Percentiles rank a stretch among this genome's conserved stretches.
Evolutionary conservation across 345 rosid species (phyloP).

Genomic region (Tarenaya hassleriana): DNA sequence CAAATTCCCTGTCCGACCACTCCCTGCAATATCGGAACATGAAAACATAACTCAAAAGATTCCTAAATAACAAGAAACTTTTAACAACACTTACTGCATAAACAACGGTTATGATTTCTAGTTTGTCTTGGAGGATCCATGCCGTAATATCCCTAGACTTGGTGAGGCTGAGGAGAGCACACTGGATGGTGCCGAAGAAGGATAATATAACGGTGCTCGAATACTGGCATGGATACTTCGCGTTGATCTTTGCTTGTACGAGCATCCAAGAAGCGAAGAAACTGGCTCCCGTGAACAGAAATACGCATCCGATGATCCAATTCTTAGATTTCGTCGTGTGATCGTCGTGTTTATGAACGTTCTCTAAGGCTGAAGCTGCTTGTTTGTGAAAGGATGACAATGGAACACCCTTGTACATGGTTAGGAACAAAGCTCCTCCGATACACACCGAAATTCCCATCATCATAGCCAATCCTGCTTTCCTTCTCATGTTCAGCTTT

Average conservation of each 20-base stretch:
- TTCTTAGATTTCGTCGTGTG: conserved; percentile 21
- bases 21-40: conserved; percentile 12
- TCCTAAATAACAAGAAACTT: too few species aligned
- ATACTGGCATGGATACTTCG: conserved; percentile 46
- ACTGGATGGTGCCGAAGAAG: conserved; percentile 47
- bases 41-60: not conserved
- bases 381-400: conserved; percentile 14
- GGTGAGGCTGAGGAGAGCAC: conserved; percentile 37
- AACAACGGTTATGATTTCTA: conserved; percentile 34
- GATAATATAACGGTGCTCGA: conserved; percentile 57
- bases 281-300: conserved; percentile 27
- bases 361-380: not conserved
- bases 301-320: conserved; percentile 43
- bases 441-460: conserved; percentile 42
- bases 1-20: conserved; percentile 35
- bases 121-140: conserved; percentile 43
- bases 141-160: conserved; percentile 26
- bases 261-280: conserved; percentile 52
- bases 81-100: conserved; percentile 37
- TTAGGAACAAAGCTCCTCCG: conserved; percentile 46
- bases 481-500: conserved; percentile 36
- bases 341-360: not conserved
- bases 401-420: conserved; percentile 42
- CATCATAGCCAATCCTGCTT: conserved; percentile 34
- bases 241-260: conserved; percentile 44